Evolutionary conservation across 2,329 filamentous ascomycete genomes (phyloP).

Genomic region (Penicillium sp.): DNA sequence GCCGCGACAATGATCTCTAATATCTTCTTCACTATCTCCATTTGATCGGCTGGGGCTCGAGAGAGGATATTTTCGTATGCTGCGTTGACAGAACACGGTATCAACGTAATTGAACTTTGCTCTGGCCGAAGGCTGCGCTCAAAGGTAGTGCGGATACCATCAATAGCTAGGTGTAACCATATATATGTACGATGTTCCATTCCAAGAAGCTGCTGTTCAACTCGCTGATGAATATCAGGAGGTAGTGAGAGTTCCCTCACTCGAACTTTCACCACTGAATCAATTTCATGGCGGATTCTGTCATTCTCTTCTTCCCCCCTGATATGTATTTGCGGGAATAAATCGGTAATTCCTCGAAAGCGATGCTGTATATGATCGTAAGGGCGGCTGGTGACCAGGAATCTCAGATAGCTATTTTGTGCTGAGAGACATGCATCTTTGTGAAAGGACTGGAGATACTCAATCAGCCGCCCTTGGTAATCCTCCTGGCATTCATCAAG

Average conservation of each 20-base stretch:
- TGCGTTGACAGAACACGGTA: constrained; percentile 14
- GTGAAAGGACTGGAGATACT: constrained; percentile 5
- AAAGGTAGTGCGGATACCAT: constrained; percentile 10
- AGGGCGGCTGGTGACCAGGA: constrained; percentile 21
- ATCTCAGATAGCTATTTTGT: constrained; percentile 10
- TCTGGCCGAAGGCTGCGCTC: constrained; percentile 9
- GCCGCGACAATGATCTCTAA: constrained; percentile 16
- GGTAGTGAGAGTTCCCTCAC: constrained; percentile 15
- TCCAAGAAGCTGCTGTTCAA: constrained; percentile 15
- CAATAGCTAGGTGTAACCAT: constrained; percentile 20
- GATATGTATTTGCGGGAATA: constrained; percentile 9
- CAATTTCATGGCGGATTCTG: constrained; percentile 13
- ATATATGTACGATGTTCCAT: constrained; percentile 24
- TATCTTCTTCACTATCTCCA: constrained; percentile 2
- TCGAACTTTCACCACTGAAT: constrained; percentile 9
- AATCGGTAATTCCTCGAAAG: constrained; percentile 3
- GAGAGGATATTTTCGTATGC: constrained; percentile 19
- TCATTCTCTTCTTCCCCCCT: constrained; percentile 16
- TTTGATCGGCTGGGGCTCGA: constrained; percentile 2
- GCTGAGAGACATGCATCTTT: neutral
- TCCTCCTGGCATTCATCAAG: constrained; percentile 9
- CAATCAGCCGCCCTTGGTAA: constrained; percentile 6
- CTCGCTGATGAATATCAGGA: neutral
- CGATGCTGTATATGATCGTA: constrained; percentile 11
- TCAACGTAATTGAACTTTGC: constrained; percentile 1